A percentile compares a stretch with the other conserved stretches of the same genome.
These are phyloP conservation scores for Fusarium keratoplasticum DNA, from an alignment of 2,329 filamentous ascomycete genomes.

Conservation along the genomic window DNA sequence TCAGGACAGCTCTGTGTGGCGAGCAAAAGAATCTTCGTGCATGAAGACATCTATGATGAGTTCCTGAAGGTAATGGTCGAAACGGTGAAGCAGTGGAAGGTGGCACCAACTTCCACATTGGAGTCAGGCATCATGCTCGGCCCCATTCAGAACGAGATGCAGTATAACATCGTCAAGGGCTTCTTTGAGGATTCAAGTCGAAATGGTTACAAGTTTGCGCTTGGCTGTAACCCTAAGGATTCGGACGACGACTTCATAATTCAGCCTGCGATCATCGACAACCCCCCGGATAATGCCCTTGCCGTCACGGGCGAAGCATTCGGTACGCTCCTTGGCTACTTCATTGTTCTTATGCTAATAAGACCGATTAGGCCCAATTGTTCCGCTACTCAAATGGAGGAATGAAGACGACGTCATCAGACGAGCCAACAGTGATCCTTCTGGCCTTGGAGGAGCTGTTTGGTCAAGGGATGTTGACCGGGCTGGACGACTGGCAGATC, in stretches of 20 bases:
- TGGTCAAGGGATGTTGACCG: constrained; percentile 63
- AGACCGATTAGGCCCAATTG: constrained; percentile 58
- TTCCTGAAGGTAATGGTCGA: constrained; percentile 56
- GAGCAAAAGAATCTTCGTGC: constrained; percentile 68
- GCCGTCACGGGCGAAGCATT: constrained; percentile 65
- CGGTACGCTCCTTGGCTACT: constrained; percentile 41
- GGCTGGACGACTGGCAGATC: constrained; percentile 62
- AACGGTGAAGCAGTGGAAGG: constrained; percentile 48
- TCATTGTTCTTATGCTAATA: background rate
- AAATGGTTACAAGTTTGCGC: constrained; percentile 47
- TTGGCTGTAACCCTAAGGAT: background rate
- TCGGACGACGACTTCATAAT: constrained; percentile 64
- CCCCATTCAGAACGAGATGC: constrained; percentile 72
- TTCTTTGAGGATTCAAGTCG: constrained; percentile 62
- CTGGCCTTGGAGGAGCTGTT: constrained; percentile 66
- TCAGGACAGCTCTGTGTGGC: constrained; percentile 53
- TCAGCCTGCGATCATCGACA: constrained; percentile 68
- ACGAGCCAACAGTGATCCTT: constrained; percentile 64
- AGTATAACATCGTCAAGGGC: constrained; percentile 63
- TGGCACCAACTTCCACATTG: constrained; percentile 57
- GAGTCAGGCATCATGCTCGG: constrained; percentile 45
- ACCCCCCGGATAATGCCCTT: constrained; percentile 64
- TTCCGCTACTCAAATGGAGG: constrained; percentile 70
- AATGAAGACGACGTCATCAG: constrained; percentile 68
- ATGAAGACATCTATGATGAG: constrained; percentile 66